Evolutionary conservation across 2,329 filamentous ascomycete species (phyloP).

Genomic region (Ascochyta pisi): DNA sequence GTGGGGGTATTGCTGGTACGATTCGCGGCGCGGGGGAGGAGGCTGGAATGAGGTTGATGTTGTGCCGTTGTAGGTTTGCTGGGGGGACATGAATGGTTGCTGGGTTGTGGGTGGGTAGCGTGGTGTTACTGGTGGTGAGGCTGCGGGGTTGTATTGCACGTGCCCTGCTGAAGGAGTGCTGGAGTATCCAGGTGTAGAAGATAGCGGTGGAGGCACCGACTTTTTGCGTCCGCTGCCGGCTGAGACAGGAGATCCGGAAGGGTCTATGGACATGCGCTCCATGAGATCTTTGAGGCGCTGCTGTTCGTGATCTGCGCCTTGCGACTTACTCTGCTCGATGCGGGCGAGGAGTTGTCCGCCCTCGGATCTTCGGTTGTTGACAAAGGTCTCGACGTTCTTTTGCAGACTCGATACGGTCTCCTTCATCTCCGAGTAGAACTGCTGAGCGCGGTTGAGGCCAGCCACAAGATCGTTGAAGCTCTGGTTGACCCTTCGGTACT

Average conservation of each 20-base stretch:
- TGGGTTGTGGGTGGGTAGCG: conserved; percentile 50
- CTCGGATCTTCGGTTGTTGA: conserved; percentile 91
- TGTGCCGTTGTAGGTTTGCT: conserved; percentile 32
- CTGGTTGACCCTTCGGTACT: conserved; percentile 90
- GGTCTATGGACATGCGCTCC: conserved; percentile 91
- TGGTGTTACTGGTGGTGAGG: conserved; percentile 56
- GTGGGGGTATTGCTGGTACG: conserved; percentile 35
- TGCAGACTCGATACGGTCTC: conserved; percentile 90
- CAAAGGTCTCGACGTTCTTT: conserved; percentile 96
- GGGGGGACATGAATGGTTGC: conserved; percentile 44
- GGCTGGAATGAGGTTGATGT: conserved; percentile 39
- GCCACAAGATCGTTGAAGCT: conserved; percentile 89
- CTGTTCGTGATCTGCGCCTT: conserved; percentile 80
- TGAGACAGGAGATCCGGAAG: conserved; percentile 45
- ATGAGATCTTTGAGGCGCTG: conserved; percentile 87
- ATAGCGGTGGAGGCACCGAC: conserved; percentile 52
- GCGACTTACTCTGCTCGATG: conserved; percentile 80
- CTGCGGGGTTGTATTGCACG: conserved; percentile 60
- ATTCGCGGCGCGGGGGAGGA: conserved; percentile 43
- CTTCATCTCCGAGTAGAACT: conserved; percentile 95
- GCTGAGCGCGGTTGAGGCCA: conserved; percentile 84
- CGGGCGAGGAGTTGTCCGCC: conserved; percentile 86
- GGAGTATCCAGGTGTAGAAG: conserved; percentile 41
- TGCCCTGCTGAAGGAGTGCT: conserved; percentile 40
- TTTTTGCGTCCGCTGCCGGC: conserved; percentile 39